Conservation (phyloP, 106 monocot genomes). For the Posidonia australis region DNA sequence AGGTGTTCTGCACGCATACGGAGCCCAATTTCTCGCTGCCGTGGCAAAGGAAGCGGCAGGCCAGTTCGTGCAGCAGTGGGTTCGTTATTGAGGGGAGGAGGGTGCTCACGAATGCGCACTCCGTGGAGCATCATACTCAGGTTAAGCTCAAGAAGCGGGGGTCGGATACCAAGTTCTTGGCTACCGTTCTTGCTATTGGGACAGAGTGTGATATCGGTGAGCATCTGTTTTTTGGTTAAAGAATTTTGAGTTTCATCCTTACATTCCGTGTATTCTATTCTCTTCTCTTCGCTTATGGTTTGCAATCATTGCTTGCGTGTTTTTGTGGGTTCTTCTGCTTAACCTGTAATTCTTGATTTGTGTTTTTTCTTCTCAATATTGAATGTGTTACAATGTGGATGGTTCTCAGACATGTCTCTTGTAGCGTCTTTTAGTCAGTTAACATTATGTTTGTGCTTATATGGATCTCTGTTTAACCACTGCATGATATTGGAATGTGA, state of each 20-base stretch:
- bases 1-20: constrained; percentile 95
- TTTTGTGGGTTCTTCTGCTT: neutral
- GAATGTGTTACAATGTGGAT: too few species aligned
- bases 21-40: constrained; percentile 95
- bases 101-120: constrained; percentile 92
- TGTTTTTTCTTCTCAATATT: too few species aligned
- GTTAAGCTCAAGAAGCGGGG: constrained; percentile 95
- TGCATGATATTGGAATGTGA: neutral
- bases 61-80: constrained; percentile 89
- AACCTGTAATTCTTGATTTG: too few species aligned
- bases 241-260: too few species aligned
- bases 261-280: neutral
- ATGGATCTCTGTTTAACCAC: too few species aligned
- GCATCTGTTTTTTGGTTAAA: neutral
- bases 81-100: constrained; percentile 55
- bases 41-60: constrained; percentile 96
- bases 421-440: neutral
- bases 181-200: constrained; percentile 84
- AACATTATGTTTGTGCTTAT: neutral
- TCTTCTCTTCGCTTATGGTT: neutral
- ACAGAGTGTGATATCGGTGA: constrained; percentile 97
- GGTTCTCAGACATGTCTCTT: neutral
- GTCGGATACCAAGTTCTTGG: constrained; percentile 86
- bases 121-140: constrained; percentile 91
- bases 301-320: neutral